These are phyloP conservation scores for Rhodosporidiobolus sp. DNA, from an alignment of 768 basidiomycete species.

Conservation along the genomic window DNA sequence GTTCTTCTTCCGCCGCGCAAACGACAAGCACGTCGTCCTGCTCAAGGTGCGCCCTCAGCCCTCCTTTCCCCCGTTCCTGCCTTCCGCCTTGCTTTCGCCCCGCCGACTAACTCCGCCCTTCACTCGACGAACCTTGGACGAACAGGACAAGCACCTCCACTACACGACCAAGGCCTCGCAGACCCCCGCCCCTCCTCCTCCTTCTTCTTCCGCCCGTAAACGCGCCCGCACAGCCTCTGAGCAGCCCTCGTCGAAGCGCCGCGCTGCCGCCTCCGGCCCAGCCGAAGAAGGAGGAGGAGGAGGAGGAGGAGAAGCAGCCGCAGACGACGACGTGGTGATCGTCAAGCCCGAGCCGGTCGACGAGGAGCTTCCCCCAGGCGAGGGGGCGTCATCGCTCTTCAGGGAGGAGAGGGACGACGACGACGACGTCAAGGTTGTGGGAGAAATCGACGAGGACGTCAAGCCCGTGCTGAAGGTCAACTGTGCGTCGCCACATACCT, in stretches of 20 bases:
- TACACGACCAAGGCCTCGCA: not conserved
- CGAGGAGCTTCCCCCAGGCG: not conserved
- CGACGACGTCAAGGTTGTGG: not conserved
- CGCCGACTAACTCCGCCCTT: not conserved
- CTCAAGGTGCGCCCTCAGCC: slow-evolving; percentile 35
- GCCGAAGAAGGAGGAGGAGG: not conserved
- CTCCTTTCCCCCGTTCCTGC: not conserved
- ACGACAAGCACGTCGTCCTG: slow-evolving; percentile 42
- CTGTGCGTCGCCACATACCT: slow-evolving; percentile 11
- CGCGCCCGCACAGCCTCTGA: not conserved
- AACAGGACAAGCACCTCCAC: slow-evolving; percentile 33
- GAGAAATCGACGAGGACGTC: slow-evolving; percentile 9
- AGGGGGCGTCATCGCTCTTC: too few relatives aligned
- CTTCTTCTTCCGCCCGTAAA: not conserved
- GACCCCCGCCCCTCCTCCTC: not conserved
- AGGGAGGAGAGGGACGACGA: not conserved
- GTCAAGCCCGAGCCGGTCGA: slow-evolving; percentile 37
- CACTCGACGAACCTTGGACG: not conserved
- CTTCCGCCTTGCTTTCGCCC: too few relatives aligned
- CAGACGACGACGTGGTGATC: slow-evolving; percentile 3
- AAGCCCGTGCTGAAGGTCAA: slow-evolving; percentile 31
- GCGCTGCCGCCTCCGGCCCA: not conserved
- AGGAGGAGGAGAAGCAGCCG: not conserved
- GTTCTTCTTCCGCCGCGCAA: slow-evolving; percentile 42
- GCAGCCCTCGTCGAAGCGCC: not conserved